Evolutionary conservation across 169 alveolate genomes (phyloP).

Genomic region (Plasmodium gaboni): DNA sequence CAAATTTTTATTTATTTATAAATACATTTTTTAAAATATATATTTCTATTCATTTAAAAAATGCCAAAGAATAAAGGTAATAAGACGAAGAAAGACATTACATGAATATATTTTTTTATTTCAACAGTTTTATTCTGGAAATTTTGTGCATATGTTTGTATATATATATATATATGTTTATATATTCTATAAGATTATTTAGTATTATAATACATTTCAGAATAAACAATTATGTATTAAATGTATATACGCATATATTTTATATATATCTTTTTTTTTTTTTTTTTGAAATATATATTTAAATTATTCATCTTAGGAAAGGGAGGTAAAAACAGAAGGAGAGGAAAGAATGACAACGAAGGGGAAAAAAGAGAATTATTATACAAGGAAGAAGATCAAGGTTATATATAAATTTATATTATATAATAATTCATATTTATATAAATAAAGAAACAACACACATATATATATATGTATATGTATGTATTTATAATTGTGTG

Average conservation of each 20-base stretch:
- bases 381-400: constrained; percentile 97
- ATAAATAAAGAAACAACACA: not conserved
- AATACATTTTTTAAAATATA: not conserved
- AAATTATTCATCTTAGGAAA: constrained; percentile 87
- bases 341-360: constrained; percentile 96
- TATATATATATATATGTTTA: not conserved
- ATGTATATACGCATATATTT: no score
- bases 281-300: constrained; percentile 14
- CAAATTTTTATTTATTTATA: not conserved
- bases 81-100: constrained; percentile 3
- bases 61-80: constrained; percentile 77
- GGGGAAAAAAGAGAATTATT: constrained; percentile 95
- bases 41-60: constrained; percentile 1
- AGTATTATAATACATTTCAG: no score
- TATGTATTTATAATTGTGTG: constrained; percentile 1
- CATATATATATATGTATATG: constrained; percentile 8
- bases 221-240: no score
- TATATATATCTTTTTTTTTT: not conserved
- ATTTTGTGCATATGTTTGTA: not conserved
- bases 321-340: constrained; percentile 98
- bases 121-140: not conserved
- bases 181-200: not conserved
- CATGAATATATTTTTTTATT: not conserved
- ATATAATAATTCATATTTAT: not conserved
- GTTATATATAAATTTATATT: constrained; percentile 62